phyloP scores from a whole-genome alignment of 345 rosid genomes.

The Sapria himalayana region DNA sequence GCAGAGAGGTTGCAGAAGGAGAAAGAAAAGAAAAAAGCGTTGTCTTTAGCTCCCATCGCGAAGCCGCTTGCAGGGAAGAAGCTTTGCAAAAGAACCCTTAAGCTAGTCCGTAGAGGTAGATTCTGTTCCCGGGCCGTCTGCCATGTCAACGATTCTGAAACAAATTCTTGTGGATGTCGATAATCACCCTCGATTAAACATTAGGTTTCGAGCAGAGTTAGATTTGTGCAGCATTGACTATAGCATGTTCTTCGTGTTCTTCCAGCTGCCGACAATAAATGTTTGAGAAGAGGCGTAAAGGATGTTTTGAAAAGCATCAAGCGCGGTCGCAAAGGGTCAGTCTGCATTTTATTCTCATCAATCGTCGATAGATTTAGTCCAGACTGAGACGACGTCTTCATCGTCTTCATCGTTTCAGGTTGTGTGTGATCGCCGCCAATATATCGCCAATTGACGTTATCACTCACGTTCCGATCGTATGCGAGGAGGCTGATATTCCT shows the following conservation, averaged over 20 bases:
- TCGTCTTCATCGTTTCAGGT: slow-evolving; percentile 18
- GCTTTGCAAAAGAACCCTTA: slow-evolving; percentile 62
- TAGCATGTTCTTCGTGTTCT: not conserved
- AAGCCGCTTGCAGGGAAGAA: slow-evolving; percentile 88
- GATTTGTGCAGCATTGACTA: too few relatives aligned
- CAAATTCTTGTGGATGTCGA: too few relatives aligned
- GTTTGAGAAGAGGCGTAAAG: slow-evolving; percentile 95
- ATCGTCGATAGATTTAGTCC: too few relatives aligned
- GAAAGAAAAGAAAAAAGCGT: slow-evolving; percentile 36
- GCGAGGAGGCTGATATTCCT: slow-evolving; percentile 73
- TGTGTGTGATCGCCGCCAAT: slow-evolving; percentile 91
- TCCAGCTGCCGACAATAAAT: slow-evolving; percentile 68
- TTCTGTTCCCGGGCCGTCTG: too few relatives aligned
- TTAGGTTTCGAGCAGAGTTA: too few relatives aligned
- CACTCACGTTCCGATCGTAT: slow-evolving; percentile 78
- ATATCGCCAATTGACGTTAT: slow-evolving; percentile 95
- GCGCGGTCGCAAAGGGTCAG: slow-evolving; percentile 77
- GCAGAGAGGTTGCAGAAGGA: slow-evolving; percentile 37
- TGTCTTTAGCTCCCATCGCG: slow-evolving; percentile 64
- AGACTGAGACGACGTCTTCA: too few relatives aligned
- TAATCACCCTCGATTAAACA: too few relatives aligned
- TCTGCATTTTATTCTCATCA: not conserved
- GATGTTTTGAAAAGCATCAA: slow-evolving; percentile 90
- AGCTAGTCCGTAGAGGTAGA: slow-evolving; percentile 72
- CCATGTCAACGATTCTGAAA: too few relatives aligned